These are phyloP conservation scores for Sporisorium graminicola DNA, from an alignment of 1,284 basidiomycete genomes.

Conservation along the genomic window DNA sequence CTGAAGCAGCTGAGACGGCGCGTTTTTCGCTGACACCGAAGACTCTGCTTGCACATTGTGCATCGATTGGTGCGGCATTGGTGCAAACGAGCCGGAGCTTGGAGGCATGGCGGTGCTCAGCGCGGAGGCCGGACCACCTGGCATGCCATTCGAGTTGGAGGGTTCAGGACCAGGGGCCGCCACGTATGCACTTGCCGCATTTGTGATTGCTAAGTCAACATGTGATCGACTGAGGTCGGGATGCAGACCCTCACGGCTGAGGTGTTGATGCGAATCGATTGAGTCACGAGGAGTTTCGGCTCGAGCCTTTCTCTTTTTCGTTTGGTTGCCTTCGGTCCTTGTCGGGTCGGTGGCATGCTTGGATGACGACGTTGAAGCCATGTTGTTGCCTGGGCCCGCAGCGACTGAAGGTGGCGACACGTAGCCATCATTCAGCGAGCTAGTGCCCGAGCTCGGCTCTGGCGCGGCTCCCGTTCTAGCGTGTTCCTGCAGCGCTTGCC, in stretches of 20 bases:
- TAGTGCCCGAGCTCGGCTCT: constrained; percentile 6
- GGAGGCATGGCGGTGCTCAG: constrained; percentile 17
- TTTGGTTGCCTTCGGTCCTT: neutral
- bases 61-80: constrained; percentile 1
- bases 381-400: neutral
- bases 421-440: constrained; percentile 12
- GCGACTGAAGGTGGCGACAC: constrained; percentile 9
- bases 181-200: constrained; percentile 8
- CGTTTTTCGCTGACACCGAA: constrained; percentile 5
- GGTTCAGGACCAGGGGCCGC: constrained; percentile 1
- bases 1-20: constrained; percentile 30
- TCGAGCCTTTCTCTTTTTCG: constrained; percentile 26
- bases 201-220: constrained; percentile 1
- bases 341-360: neutral
- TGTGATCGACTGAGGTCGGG: constrained; percentile 3
- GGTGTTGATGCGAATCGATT: neutral
- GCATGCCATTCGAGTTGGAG: neutral
- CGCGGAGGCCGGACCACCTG: constrained; percentile 7
- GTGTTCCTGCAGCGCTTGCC: constrained; percentile 9
- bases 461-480: neutral
- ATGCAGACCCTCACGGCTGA: neutral
- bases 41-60: constrained; percentile 9
- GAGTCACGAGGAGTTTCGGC: constrained; percentile 8
- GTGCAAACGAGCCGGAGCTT: neutral
- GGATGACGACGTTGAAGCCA: constrained; percentile 4